phyloP scores from a whole-genome alignment of 106 monocot species.

The Dioscorea alata region DNA sequence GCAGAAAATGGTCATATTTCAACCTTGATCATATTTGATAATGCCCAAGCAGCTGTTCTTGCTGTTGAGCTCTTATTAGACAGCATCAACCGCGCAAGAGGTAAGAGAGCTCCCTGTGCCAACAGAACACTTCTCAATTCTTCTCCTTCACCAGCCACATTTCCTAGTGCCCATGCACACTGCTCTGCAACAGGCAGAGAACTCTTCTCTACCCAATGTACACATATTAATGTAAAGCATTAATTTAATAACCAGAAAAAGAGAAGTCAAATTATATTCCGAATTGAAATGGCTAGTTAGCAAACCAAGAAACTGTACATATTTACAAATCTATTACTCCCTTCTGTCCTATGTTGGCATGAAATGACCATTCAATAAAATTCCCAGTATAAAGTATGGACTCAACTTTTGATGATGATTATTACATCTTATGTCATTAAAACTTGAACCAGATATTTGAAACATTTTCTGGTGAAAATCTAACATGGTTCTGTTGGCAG shows the following conservation, averaged over 20 bases:
- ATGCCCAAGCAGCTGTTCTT: slow-evolving; percentile 86
- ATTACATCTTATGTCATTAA: too few species aligned
- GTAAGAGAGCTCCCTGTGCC: slow-evolving; percentile 78
- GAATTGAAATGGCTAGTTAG: not conserved
- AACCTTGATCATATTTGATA: slow-evolving; percentile 99
- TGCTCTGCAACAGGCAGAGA: slow-evolving; percentile 83
- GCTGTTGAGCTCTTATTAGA: slow-evolving; percentile 77
- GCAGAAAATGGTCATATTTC: not conserved
- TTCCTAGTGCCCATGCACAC: slow-evolving; percentile 98
- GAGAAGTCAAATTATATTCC: not conserved
- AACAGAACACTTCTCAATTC: slow-evolving; percentile 79
- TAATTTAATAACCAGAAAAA: not conserved
- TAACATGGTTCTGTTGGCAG: too few species aligned
- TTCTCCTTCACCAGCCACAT: slow-evolving; percentile 92
- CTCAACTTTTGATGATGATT: too few species aligned
- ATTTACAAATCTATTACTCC: too few species aligned
- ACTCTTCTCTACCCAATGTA: slow-evolving; percentile 69
- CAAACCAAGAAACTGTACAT: too few species aligned
- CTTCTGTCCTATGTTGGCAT: too few species aligned
- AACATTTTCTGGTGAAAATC: too few species aligned
- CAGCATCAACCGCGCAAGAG: slow-evolving; percentile 78
- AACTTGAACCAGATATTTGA: too few species aligned
- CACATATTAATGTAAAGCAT: slow-evolving; percentile 7
- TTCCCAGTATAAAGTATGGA: too few species aligned
- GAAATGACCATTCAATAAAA: too few species aligned